phyloP scores from a whole-genome alignment of 371 early-diverging fungal genomes.

The Mortierella sp. region DNA sequence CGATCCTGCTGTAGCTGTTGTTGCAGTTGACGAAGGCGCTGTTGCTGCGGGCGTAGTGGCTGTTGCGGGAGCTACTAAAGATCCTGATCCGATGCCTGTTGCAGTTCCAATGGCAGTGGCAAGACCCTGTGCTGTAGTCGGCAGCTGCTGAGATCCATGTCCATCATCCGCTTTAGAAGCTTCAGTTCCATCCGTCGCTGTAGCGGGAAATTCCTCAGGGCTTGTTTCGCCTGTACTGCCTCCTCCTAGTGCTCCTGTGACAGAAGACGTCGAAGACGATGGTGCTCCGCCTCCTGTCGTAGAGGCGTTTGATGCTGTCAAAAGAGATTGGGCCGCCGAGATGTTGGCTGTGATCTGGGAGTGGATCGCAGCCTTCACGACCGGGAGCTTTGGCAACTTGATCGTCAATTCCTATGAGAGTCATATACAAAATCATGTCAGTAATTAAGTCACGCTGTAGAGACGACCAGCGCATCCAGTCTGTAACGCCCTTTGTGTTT shows the following conservation, averaged over 20 bases:
- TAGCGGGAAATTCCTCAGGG: conserved; percentile 5
- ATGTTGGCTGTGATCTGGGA: conserved; percentile 30
- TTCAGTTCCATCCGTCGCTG: not conserved
- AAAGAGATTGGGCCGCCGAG: not conserved
- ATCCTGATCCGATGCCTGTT: conserved; percentile 1
- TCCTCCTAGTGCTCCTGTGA: not conserved
- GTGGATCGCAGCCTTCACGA: conserved; percentile 49
- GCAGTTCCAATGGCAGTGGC: not conserved
- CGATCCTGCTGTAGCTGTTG: not conserved
- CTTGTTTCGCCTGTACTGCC: not conserved
- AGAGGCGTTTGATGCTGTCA: not conserved
- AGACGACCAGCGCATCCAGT: not conserved
- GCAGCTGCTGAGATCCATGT: conserved; percentile 22
- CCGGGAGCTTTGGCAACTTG: conserved; percentile 46
- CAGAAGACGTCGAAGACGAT: conserved; percentile 13
- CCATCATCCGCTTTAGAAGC: not conserved
- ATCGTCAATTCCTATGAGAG: conserved; percentile 36
- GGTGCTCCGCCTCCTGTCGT: conserved; percentile 7
- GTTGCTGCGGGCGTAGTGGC: not conserved
- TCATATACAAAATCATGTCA: too few species aligned
- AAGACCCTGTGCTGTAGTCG: not conserved
- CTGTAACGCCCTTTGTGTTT: not conserved
- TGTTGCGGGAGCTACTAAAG: not conserved
- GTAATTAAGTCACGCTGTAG: not conserved
- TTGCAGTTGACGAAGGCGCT: not conserved